Conservation (phyloP, 2,329 filamentous ascomycete species). For the Xylaria sp. region DNA sequence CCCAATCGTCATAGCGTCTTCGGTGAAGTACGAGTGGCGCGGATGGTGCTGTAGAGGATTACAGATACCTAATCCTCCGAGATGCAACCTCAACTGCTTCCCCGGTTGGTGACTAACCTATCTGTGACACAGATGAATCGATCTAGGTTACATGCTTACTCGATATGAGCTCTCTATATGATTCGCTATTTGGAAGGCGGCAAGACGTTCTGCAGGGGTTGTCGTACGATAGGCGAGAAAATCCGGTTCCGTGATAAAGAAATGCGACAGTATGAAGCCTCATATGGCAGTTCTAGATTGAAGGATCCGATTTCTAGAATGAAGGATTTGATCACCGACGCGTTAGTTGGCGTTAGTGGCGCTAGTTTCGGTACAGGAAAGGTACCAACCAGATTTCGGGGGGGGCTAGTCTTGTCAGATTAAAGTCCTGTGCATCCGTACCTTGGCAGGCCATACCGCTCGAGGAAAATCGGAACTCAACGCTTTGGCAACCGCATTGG, state of each 20-base stretch:
- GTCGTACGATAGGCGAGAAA: background rate
- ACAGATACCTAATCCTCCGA: constrained; percentile 2
- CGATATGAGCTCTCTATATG: background rate
- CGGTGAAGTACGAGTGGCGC: background rate
- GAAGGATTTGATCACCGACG: constrained; percentile 2
- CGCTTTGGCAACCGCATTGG: background rate
- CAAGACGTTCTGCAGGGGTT: background rate
- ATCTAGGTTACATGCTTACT: constrained; percentile 6
- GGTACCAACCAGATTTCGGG: background rate
- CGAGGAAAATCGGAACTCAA: background rate
- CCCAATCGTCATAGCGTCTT: constrained; percentile 1
- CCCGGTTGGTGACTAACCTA: background rate
- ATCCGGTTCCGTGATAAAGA: background rate
- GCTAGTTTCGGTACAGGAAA: background rate
- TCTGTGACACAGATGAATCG: background rate
- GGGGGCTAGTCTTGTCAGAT: background rate
- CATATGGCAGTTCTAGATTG: background rate
- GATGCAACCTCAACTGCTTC: background rate
- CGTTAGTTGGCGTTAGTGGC: background rate
- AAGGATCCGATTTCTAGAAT: constrained; percentile 2
- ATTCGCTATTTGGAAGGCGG: background rate
- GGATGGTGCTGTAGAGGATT: background rate
- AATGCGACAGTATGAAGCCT: background rate
- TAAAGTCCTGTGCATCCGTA: background rate
- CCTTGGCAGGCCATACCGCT: background rate